Evolutionary conservation across 306 rosid genomes (phyloP), one percentile per base, ranked within the genome.

Genomic region (Abrus precatorius): DNA sequence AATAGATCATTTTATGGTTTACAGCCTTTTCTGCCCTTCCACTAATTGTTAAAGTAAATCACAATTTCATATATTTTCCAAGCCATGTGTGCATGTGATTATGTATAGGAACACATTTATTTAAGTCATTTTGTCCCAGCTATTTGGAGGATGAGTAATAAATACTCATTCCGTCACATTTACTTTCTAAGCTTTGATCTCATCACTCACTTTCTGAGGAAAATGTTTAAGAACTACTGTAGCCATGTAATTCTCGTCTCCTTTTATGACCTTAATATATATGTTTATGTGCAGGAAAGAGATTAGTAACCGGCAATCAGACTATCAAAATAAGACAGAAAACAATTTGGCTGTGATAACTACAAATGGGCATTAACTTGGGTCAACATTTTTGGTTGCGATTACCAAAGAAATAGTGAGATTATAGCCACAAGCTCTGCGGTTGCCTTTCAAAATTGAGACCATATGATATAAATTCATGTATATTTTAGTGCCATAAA

Each of bases 241-340:
- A 69, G 59, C 74, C 67, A 29, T 38, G 62, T 80, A 61, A 53
- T 30, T 40, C 14, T 49, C 6, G 4, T 45, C 54, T 52, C 54
- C 28, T 62, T 61, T 62, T 56, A 50, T 44, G 2, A 9, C 9
- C 1, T 29, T 74, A 61, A 79, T 79, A 20, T 40, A 36, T 56
- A 10, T 72, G 20, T 79, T 66, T 63, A 6, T 86, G 75, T 86
- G 91, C 94, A 95, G 98, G 82, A 91, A 89, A 78, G 87, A 91
- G 84, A 79, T 87, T 30, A 86, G 69, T 81, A 89, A 77, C 68
- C 47, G 86, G 82, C 91, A 91, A 30, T 59, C 84, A 1, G 84
- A 76, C 2, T 69, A 83, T 82, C 91, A 80, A 49, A 87, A 79
- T 53, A 85, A 92, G 65, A 86, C 61, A 67, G 95, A 91, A 48